Conservation (phyloP, 164 flowering plant genomes). For the Stephania japonica region DNA sequence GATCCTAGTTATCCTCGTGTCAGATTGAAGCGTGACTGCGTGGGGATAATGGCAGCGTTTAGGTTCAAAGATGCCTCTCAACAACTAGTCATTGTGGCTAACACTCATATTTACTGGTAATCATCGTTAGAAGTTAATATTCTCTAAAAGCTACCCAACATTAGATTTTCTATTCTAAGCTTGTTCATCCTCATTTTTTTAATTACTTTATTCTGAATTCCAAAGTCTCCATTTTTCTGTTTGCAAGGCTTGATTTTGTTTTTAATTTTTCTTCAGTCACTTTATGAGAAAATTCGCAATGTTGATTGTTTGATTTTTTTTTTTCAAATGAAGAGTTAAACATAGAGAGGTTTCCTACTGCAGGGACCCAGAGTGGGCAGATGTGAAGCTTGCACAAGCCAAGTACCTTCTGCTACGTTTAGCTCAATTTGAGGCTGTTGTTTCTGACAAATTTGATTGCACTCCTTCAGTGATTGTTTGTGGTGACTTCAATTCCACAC, state of each 20-base stretch:
- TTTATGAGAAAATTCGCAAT: background rate
- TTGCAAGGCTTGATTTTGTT: background rate
- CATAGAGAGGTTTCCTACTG: background rate
- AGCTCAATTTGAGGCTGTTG: constrained; percentile 43
- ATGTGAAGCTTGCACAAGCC: constrained; percentile 96
- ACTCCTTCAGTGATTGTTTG: constrained; percentile 59
- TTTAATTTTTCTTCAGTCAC: background rate
- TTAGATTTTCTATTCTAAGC: background rate
- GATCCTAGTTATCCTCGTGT: constrained; percentile 84
- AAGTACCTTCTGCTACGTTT: constrained; percentile 71
- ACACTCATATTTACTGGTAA: constrained; percentile 96
- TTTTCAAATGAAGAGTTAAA: background rate
- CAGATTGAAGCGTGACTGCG: constrained; percentile 91
- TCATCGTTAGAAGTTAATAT: background rate
- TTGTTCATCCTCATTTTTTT: background rate
- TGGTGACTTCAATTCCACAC: constrained; percentile 96
- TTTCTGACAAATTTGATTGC: constrained; percentile 52
- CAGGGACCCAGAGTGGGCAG: constrained; percentile 97
- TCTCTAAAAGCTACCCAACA: background rate
- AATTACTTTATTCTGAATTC: background rate
- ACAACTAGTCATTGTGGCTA: constrained; percentile 67
- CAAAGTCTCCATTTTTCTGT: no score
- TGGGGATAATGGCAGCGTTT: constrained; percentile 86
- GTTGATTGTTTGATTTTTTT: constrained; percentile 1
- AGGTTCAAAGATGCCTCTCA: constrained; percentile 44